Conservation (phyloP, 1,284 basidiomycete genomes). For the Coniferiporia sulphurascens region DNA sequence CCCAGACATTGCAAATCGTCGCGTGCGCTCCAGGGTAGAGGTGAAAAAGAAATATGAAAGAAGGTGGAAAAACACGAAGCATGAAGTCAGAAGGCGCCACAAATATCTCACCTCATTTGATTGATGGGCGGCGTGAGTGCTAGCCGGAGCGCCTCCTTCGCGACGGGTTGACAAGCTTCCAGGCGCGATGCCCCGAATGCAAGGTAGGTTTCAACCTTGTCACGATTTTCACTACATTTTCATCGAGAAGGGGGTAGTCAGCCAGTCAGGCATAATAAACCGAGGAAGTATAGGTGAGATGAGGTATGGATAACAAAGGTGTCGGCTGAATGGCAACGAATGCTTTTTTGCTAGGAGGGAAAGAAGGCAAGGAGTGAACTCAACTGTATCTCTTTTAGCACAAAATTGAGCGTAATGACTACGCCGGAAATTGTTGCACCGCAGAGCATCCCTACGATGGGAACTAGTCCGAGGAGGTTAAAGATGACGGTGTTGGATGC, state of each 20-base stretch:
- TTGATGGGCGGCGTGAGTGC: conserved; percentile 79
- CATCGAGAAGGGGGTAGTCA: too few relatives aligned
- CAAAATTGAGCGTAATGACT: conserved; percentile 60
- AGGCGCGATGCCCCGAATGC: conserved; percentile 77
- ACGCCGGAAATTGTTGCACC: conserved; percentile 75
- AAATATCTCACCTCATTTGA: conserved; percentile 65
- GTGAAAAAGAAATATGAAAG: too few relatives aligned
- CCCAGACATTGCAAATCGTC: too few relatives aligned
- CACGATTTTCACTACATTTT: conserved; percentile 61
- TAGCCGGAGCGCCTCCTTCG: conserved; percentile 69
- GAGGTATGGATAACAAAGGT: too few relatives aligned
- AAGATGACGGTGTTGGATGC: too few relatives aligned
- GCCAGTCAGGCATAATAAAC: too few relatives aligned
- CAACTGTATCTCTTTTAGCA: conserved; percentile 66
- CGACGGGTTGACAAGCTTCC: conserved; percentile 77
- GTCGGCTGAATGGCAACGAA: too few relatives aligned
- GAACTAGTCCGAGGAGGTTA: conserved; percentile 43
- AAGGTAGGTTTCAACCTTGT: conserved; percentile 80
- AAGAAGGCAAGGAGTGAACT: conserved; percentile 11
- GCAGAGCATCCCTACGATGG: conserved; percentile 84
- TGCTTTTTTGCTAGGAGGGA: not conserved
- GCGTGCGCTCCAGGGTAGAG: too few relatives aligned
- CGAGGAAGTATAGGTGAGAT: too few relatives aligned
- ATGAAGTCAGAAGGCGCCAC: not conserved
- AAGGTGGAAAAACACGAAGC: not conserved